Percentiles rank a stretch among this genome's conserved stretches.
Conservation (phyloP, 1,284 basidiomycete species). For the Apiotrichum gamsii region DNA sequence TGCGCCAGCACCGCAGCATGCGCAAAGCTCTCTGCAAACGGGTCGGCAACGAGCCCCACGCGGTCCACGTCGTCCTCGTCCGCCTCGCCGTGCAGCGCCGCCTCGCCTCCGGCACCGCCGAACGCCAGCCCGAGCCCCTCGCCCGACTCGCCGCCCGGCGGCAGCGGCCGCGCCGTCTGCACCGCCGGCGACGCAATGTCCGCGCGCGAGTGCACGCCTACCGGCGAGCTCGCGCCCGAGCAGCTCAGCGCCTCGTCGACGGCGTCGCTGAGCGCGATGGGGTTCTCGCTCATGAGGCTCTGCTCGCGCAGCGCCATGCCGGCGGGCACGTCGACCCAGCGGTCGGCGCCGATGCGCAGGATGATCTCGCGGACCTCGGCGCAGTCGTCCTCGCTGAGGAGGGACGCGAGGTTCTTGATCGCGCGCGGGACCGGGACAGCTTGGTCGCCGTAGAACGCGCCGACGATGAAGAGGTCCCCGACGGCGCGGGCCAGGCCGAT, state of each 20-base stretch:
- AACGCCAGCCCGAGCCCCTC: no score
- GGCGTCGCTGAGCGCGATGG: slow-evolving; percentile 67
- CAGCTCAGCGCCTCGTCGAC: slow-evolving; percentile 58
- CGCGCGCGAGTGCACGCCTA: no score
- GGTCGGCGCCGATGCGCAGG: slow-evolving; percentile 23
- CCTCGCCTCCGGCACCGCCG: no score
- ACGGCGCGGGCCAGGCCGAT: slow-evolving; percentile 63
- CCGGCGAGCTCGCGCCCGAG: no score
- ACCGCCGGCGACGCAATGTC: no score
- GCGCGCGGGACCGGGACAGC: slow-evolving; percentile 18
- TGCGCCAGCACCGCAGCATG: no score
- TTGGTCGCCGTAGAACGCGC: slow-evolving; percentile 33
- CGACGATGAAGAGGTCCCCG: slow-evolving; percentile 36
- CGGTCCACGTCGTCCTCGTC: no score
- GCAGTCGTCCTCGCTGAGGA: slow-evolving; percentile 30
- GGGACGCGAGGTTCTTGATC: slow-evolving; percentile 25
- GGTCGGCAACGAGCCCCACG: no score
- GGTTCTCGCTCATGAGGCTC: slow-evolving; percentile 64
- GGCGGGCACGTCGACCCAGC: slow-evolving; percentile 6
- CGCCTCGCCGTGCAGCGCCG: no score
- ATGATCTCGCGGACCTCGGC: slow-evolving; percentile 38
- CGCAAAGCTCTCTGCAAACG: no score
- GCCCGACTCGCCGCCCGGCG: no score
- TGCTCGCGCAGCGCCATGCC: slow-evolving; percentile 3
- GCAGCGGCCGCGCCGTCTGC: no score